These are phyloP conservation scores for Hippophae rhamnoides DNA, from an alignment of 306 rosid genomes.

Conservation along the genomic window DNA sequence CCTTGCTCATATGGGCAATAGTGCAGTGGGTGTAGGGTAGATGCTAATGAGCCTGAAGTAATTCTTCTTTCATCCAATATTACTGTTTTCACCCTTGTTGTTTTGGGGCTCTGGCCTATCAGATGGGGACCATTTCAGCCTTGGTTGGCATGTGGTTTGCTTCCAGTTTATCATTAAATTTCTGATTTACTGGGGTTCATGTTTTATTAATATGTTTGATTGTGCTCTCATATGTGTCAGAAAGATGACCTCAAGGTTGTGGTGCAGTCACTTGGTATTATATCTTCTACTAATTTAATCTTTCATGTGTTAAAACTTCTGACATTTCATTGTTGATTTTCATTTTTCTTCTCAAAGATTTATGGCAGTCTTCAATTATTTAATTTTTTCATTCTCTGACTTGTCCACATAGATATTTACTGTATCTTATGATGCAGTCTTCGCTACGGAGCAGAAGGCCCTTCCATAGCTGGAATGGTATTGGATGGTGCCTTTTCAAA, in stretches of 20 bases:
- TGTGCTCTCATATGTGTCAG: conserved; percentile 32
- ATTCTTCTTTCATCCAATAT: conserved; percentile 89
- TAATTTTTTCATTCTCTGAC: not conserved
- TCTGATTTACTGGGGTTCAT: conserved; percentile 12
- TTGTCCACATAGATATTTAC: conserved; percentile 6
- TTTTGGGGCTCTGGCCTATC: conserved; percentile 96
- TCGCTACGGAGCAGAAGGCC: conserved; percentile 95
- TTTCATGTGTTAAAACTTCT: not conserved
- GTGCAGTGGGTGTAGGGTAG: conserved; percentile 97
- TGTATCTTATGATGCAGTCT: conserved; percentile 46
- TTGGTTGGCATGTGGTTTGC: conserved; percentile 98
- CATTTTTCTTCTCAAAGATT: not conserved
- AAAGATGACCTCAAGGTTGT: conserved; percentile 87
- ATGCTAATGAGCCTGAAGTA: conserved; percentile 92
- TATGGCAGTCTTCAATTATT: not conserved
- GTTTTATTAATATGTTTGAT: conserved; percentile 16
- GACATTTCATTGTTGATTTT: not conserved
- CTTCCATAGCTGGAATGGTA: conserved; percentile 93
- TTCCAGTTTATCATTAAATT: conserved; percentile 21
- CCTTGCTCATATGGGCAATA: conserved; percentile 21
- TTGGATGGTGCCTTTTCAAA: conserved; percentile 97
- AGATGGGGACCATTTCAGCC: conserved; percentile 91
- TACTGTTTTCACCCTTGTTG: conserved; percentile 88
- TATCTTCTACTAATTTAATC: conserved; percentile 3
- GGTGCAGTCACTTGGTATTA: conserved; percentile 83